Conservation (phyloP, 148 eudicot species). For the Bassia scoparia region DNA sequence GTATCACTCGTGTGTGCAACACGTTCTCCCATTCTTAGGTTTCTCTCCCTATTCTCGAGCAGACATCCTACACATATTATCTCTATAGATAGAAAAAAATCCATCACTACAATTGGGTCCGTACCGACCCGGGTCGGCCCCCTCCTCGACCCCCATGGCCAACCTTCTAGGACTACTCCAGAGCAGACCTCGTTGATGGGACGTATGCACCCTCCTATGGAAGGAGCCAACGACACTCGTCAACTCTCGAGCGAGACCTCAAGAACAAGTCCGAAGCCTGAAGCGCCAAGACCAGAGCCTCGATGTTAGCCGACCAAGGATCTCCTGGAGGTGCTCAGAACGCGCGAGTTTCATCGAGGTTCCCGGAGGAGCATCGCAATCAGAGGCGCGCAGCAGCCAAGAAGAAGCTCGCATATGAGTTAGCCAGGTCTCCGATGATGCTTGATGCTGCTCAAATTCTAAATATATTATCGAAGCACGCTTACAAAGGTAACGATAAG, state of each 20-base stretch:
- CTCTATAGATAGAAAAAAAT: conserved; percentile 7
- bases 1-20: no score
- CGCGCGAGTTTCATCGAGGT: conserved; percentile 57
- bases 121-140: conserved; percentile 63
- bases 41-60: no score
- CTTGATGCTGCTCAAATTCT: not conserved
- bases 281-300: conserved; percentile 50
- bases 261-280: conserved; percentile 59
- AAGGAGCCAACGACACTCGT: conserved; percentile 97
- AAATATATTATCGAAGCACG: no score
- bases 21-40: no score
- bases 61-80: no score
- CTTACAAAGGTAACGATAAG: no score
- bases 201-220: conserved; percentile 94
- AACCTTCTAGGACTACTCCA: conserved; percentile 83
- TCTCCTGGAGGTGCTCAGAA: conserved; percentile 48
- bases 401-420: conserved; percentile 30
- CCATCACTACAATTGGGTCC: conserved; percentile 47
- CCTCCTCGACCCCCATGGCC: conserved; percentile 38
- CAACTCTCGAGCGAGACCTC: conserved; percentile 61
- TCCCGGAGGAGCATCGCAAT: conserved; percentile 52
- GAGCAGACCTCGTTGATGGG: conserved; percentile 85
- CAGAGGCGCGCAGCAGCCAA: conserved; percentile 44
- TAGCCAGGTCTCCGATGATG: not conserved
- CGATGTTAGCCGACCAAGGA: conserved; percentile 54